Evolutionary conservation across 202 grass and related monocot species (phyloP), one percentile per base, ranked within the genome.

Genomic region (Brachypodium distachyon): DNA sequence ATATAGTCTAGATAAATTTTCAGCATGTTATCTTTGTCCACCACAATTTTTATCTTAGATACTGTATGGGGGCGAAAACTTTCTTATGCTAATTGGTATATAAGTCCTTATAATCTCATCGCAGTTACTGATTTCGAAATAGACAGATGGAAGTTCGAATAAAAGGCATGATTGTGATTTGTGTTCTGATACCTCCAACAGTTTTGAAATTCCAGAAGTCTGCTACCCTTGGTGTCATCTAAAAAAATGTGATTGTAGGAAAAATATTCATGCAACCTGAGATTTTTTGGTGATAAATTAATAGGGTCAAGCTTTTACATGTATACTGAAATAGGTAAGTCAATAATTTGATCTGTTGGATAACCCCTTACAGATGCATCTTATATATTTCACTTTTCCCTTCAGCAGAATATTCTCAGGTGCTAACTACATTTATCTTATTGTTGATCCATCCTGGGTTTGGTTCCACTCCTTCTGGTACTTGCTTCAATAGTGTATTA

Each of bases 291-390:
- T 47, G 16, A 47, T 11, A 14, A 31, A 47, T 68, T 27, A n/a
- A 31, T 9, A 68, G 2, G 14, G 18, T 67, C 7, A 67, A 47
- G 26, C 3, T n/a, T 47, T 18, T 68, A 68, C 38, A 4, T 6
- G 22, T 43, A 29, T 28, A 46, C 64, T 28, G 7, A 42, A 40
- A 12, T 7, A 31, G 7, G 28, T 7, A 47, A 23, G 10, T 31
- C 3, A 22, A 47, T 47, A 31, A 11, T 68, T 67, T 43, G 6
- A 23, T 12, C 23, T 22, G 21, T 55, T 3, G 23, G 52, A 63
- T 71, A 33, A 41, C 42, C 46, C 52, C 65, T 63, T 56, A 61
- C 49, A 72, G 26, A 79, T 60, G 57, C 69, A 66, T 40, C 29
- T 8, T 38, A 26, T 25, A 39, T 49, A 73, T 53, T 64, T 19